Conservation (phyloP, 139 green algal genomes). For the Micromonas pusilla region DNA sequence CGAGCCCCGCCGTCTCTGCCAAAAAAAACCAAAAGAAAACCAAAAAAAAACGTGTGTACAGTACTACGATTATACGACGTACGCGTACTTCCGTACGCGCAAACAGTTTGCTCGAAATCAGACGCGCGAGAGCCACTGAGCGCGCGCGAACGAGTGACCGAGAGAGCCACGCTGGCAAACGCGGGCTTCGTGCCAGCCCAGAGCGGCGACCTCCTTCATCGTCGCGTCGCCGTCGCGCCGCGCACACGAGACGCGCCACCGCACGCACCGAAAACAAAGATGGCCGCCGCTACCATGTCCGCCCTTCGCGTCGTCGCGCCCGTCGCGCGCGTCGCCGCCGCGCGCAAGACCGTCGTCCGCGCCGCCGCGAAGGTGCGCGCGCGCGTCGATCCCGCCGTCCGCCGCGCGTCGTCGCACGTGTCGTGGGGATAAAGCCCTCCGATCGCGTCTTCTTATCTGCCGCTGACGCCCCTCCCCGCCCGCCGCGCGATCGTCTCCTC, state of each 20-base stretch:
- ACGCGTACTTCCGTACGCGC: not conserved
- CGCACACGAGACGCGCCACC: not conserved
- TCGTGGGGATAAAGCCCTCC: too few relatives aligned
- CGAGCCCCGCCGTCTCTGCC: too few relatives aligned
- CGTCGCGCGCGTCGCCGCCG: not conserved
- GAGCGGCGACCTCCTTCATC: too few relatives aligned
- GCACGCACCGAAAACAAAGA: not conserved
- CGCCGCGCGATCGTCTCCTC: not conserved
- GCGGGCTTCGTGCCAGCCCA: too few relatives aligned
- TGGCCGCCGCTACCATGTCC: not conserved
- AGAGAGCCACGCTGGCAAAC: too few relatives aligned
- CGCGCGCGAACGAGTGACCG: too few relatives aligned
- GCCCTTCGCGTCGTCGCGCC: not conserved
- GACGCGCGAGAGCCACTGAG: too few relatives aligned
- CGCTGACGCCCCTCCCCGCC: not conserved
- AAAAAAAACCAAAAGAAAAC: slow-evolving; percentile 5
- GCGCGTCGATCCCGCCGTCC: too few relatives aligned
- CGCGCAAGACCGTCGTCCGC: not conserved
- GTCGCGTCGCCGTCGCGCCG: too few relatives aligned
- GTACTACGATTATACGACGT: not conserved
- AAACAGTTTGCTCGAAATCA: too few relatives aligned
- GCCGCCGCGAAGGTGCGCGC: not conserved
- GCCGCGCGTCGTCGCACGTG: too few relatives aligned
- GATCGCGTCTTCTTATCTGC: too few relatives aligned
- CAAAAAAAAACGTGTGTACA: not conserved